Conservation (phyloP, 2,329 filamentous ascomycete species). For the Zalaria sp. region DNA sequence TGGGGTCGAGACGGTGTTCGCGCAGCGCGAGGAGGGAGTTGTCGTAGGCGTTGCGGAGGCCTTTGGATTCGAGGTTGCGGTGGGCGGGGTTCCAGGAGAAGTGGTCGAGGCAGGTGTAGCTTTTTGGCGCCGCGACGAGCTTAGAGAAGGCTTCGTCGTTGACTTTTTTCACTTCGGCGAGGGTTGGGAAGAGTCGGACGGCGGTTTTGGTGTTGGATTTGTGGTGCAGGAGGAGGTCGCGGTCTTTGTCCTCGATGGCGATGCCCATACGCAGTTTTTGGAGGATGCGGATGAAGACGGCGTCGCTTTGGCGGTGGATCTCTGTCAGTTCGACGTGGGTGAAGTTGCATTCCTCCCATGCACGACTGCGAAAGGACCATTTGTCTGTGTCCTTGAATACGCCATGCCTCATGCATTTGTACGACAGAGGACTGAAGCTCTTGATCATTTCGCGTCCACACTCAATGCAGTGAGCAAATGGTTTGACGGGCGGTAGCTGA, state of each 20-base stretch:
- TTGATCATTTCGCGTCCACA: slow-evolving; percentile 27
- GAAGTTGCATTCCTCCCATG: slow-evolving; percentile 43
- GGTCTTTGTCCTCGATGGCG: slow-evolving; percentile 22
- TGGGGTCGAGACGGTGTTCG: slow-evolving; percentile 33
- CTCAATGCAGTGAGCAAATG: slow-evolving; percentile 37
- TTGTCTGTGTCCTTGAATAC: slow-evolving; percentile 35
- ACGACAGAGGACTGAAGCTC: slow-evolving; percentile 9
- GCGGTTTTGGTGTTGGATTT: slow-evolving; percentile 26
- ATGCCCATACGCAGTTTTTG: slow-evolving; percentile 39
- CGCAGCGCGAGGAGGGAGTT: neutral
- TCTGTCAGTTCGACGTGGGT: slow-evolving; percentile 36
- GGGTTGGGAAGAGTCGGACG: slow-evolving; percentile 31
- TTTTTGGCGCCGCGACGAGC: slow-evolving; percentile 6
- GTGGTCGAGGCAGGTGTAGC: slow-evolving; percentile 24
- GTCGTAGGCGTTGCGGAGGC: neutral
- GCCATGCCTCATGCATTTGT: slow-evolving; percentile 22
- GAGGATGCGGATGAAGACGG: slow-evolving; percentile 39
- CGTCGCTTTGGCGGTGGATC: slow-evolving; percentile 45
- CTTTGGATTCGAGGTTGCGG: neutral
- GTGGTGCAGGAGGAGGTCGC: slow-evolving; percentile 31
- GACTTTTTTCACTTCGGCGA: slow-evolving; percentile 5
- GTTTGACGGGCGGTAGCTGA: slow-evolving; percentile 45
- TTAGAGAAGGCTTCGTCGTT: slow-evolving; percentile 20
- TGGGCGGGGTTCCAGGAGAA: slow-evolving; percentile 16
- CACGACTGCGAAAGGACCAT: slow-evolving; percentile 45